Base-by-base conservation (phyloP, 2,329 filamentous ascomycete species). In the Botrytis paeoniae region DNA sequence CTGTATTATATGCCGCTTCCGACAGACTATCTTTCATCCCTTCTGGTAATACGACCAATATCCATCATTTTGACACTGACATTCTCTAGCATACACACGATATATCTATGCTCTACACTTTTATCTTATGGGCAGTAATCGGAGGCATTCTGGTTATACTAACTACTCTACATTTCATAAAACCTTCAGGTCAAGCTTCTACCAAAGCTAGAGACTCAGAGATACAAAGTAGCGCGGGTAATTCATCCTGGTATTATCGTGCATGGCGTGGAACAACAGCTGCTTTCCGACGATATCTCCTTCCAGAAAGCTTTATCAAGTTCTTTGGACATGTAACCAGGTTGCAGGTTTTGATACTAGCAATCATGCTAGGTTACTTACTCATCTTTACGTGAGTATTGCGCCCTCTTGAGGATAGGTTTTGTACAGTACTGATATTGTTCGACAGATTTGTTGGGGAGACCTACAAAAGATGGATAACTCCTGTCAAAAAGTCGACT, bases 301-400 rank as follows among this genome's bases (percentile, higher is more conserved):
- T 94, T 2, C 88, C 89, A 0, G 90, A 93, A 76, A 85, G 86
- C 4, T 81, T 86, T 4, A 83, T 85, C 29, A 77, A 81, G 32
- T 77, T 93, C 70, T 93, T 94, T 76, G 91, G 92, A 41, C 85
- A 88, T 74, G 89, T 90, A 2, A 92, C 90, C 0, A 86, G 91
- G 32, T 84, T 93, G 10, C 92, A 94, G 79, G 85, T 94, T 5
- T 77, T 89, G 35, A 84, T 92, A 41, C 83, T 94, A 3, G 80
- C 85, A 0, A 81, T 88, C 16, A 80, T 94, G 1, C 80, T 84
- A 1, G 86, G 79, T 2, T 94, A 95, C 78, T 83, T 94, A 0
- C 82, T 88, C 62, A 83, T 94, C 74, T 93, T 90, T 83, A 88
- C 86, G 80, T 92, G 69, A 74, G 78, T 75, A 7, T 75, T 71